A percentile compares a stretch with the other conserved stretches of the same genome.
Evolutionary conservation across 2,329 filamentous ascomycete species (phyloP).

Genomic region (Colletotrichum acutatum): DNA sequence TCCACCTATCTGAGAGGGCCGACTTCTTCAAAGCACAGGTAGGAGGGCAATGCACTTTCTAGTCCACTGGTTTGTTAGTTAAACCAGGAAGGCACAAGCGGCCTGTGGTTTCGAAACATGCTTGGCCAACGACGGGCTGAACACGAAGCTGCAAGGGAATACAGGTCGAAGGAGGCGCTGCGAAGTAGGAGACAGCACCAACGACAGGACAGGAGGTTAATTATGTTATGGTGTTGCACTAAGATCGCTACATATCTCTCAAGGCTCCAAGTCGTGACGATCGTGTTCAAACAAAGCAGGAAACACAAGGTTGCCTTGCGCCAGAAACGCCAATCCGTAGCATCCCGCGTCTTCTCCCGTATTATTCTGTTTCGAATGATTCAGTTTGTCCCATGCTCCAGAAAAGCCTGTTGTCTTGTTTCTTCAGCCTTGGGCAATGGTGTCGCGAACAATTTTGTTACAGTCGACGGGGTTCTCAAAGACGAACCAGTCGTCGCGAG

Average conservation of each 20-base stretch:
- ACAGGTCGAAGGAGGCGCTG: no score
- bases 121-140: no score
- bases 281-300: neutral
- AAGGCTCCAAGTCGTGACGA: neutral
- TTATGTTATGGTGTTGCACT: neutral
- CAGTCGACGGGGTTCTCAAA: conserved; percentile 83
- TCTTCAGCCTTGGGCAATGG: conserved; percentile 31
- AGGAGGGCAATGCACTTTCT: neutral
- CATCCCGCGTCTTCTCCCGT: neutral
- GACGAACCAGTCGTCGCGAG: conserved; percentile 78
- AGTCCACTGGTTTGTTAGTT: no score
- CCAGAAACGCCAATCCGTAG: neutral
- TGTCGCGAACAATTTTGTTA: conserved; percentile 49
- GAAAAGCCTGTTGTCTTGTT: neutral
- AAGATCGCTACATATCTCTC: conserved; percentile 16
- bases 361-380: neutral
- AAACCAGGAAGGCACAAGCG: no score
- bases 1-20: no score
- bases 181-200: no score
- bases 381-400: neutral
- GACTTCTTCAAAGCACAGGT: no score
- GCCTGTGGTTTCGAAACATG: no score
- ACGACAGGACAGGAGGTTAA: no score
- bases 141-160: no score
- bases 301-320: neutral